phyloP scores from a whole-genome alignment of 2,329 filamentous ascomycete genomes.

The Podosphaera leucotricha region DNA sequence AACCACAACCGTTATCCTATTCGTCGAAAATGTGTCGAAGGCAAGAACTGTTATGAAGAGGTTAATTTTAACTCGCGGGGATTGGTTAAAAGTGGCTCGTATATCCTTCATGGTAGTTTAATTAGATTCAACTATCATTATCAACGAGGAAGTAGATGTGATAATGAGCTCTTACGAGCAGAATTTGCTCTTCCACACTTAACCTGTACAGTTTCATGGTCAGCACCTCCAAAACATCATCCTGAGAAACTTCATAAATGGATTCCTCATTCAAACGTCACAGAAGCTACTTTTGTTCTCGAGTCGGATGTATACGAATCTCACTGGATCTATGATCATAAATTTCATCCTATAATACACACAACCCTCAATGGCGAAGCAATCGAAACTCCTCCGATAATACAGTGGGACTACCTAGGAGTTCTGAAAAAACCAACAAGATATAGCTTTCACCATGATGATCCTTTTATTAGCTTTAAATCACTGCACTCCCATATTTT shows the following conservation, averaged over 20 bases:
- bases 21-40: slow-evolving; percentile 23
- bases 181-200: slow-evolving; percentile 30
- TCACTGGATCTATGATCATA: slow-evolving; percentile 24
- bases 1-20: slow-evolving; percentile 18
- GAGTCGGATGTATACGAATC: slow-evolving; percentile 27
- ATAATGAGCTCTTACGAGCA: slow-evolving; percentile 29
- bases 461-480: slow-evolving; percentile 26
- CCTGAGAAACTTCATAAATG: slow-evolving; percentile 27
- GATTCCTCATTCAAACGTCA: slow-evolving; percentile 29
- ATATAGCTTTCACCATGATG: slow-evolving; percentile 24
- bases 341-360: slow-evolving; percentile 23
- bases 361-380: slow-evolving; percentile 25
- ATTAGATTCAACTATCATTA: slow-evolving; percentile 31
- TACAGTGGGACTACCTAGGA: slow-evolving; percentile 22
- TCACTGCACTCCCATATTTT: slow-evolving; percentile 12
- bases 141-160: slow-evolving; percentile 27
- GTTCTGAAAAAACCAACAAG: slow-evolving; percentile 21
- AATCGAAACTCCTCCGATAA: slow-evolving; percentile 29
- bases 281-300: slow-evolving; percentile 29
- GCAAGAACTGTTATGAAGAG: slow-evolving; percentile 21
- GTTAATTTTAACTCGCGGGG: slow-evolving; percentile 29
- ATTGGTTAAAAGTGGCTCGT: slow-evolving; percentile 27
- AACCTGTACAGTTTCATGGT: slow-evolving; percentile 29
- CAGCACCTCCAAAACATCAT: slow-evolving; percentile 24
- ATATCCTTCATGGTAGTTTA: slow-evolving; percentile 26